Evolutionary conservation across 2,329 filamentous ascomycete genomes (phyloP).

Genomic region (Trichophyton simii): DNA sequence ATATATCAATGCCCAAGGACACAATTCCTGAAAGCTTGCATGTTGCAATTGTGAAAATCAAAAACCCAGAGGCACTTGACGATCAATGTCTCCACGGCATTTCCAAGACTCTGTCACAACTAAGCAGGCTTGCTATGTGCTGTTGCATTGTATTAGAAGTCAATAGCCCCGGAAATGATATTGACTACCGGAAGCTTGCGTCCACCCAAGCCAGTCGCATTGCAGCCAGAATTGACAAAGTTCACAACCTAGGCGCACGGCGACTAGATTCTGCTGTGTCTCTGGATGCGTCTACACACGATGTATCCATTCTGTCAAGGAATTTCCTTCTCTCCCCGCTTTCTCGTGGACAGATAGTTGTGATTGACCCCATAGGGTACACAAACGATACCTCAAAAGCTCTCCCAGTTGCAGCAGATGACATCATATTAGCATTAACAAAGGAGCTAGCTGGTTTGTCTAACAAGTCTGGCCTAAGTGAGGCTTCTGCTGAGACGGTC

Average conservation of each 20-base stretch:
- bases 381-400: slow-evolving; percentile 38
- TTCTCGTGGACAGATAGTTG: slow-evolving; percentile 54
- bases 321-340: slow-evolving; percentile 53
- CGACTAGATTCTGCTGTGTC: slow-evolving; percentile 49
- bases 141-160: slow-evolving; percentile 71
- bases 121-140: slow-evolving; percentile 66
- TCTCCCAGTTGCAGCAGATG: slow-evolving; percentile 42
- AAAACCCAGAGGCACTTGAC: slow-evolving; percentile 57
- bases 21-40: slow-evolving; percentile 45
- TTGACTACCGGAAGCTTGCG: slow-evolving; percentile 35
- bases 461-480: slow-evolving; percentile 31
- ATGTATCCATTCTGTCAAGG: slow-evolving; percentile 28
- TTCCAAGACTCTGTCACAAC: slow-evolving; percentile 69
- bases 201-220: slow-evolving; percentile 59
- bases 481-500: slow-evolving; percentile 31
- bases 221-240: slow-evolving; percentile 59
- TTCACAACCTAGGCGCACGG: slow-evolving; percentile 55
- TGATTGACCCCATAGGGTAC: slow-evolving; percentile 55
- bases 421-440: slow-evolving; percentile 64
- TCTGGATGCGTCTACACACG: slow-evolving; percentile 24
- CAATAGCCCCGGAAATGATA: slow-evolving; percentile 11
- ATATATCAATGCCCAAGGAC: slow-evolving; percentile 22
- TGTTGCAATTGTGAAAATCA: slow-evolving; percentile 75
- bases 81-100: slow-evolving; percentile 60
- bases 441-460: slow-evolving; percentile 61